These are phyloP conservation scores for Musa itinerans DNA, from an alignment of 176 grass and related monocot genomes.

Conservation along the genomic window DNA sequence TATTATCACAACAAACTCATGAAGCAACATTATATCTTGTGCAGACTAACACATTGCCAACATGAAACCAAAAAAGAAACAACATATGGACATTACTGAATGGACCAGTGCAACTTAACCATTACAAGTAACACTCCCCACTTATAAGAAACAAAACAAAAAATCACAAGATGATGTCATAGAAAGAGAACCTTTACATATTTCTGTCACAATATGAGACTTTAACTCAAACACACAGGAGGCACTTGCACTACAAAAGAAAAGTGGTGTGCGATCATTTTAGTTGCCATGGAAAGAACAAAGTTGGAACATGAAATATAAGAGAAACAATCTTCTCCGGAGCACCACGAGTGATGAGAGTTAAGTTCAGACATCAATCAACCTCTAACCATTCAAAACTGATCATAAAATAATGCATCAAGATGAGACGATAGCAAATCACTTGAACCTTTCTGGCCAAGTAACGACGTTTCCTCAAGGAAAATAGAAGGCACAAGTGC, in stretches of 20 bases:
- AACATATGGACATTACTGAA: too few species aligned
- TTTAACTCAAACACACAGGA: too few species aligned
- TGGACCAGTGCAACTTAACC: too few species aligned
- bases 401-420: neutral
- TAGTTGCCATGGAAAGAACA: neutral
- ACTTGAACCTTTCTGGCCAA: neutral
- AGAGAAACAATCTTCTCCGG: neutral
- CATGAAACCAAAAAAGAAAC: neutral
- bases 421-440: neutral
- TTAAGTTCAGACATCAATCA: neutral
- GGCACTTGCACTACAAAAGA: neutral
- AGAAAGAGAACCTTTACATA: too few species aligned
- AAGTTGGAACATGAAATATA: neutral
- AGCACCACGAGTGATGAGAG: neutral
- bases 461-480: too few species aligned
- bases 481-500: too few species aligned
- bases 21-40: too few species aligned
- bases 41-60: neutral
- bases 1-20: too few species aligned
- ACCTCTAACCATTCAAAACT: neutral
- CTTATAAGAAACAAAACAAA: too few species aligned
- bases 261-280: neutral
- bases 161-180: too few species aligned
- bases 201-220: too few species aligned
- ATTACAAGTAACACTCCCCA: too few species aligned